phyloP scores from a whole-genome alignment of 768 basidiomycete genomes.

The Boletus patriciae region DNA sequence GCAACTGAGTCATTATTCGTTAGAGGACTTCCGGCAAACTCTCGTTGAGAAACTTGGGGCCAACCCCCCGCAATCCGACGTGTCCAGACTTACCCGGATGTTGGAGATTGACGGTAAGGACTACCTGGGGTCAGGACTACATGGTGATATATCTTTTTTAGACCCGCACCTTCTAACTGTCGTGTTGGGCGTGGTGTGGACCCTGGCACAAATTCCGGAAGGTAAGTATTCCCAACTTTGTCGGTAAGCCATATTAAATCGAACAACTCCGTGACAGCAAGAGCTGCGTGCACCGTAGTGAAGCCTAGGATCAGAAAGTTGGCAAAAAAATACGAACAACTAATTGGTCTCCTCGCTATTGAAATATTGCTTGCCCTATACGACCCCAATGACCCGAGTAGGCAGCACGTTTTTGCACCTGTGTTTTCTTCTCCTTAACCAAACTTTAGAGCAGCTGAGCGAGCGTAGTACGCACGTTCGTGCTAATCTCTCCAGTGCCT shows the following conservation, averaged over 20 bases:
- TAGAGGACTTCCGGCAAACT: slow-evolving; percentile 10
- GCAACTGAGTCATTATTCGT: not conserved
- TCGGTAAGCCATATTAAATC: too few species aligned
- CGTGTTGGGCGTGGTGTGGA: slow-evolving; percentile 18
- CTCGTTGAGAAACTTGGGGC: slow-evolving; percentile 10
- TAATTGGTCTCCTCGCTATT: slow-evolving; percentile 21
- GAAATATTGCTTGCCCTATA: slow-evolving; percentile 20
- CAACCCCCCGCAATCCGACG: not conserved
- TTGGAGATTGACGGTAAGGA: slow-evolving; percentile 16
- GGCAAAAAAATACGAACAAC: slow-evolving; percentile 2
- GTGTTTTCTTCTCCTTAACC: not conserved
- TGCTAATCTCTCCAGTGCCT: slow-evolving; percentile 17
- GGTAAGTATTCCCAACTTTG: slow-evolving; percentile 4
- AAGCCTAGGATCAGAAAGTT: slow-evolving; percentile 16
- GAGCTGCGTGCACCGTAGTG: not conserved
- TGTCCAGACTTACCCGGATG: slow-evolving; percentile 15
- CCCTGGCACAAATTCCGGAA: slow-evolving; percentile 17
- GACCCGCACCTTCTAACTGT: slow-evolving; percentile 11
- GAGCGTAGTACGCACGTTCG: slow-evolving; percentile 7
- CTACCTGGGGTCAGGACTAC: not conserved
- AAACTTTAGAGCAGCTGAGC: slow-evolving; percentile 7
- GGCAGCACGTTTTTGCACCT: not conserved
- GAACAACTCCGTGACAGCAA: not conserved
- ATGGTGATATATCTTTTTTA: not conserved
- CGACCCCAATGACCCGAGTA: slow-evolving; percentile 3